Evolutionary conservation across 2,329 filamentous ascomycete species (phyloP), one percentile per base, ranked within the genome.

Genomic region (Dothistroma pini): DNA sequence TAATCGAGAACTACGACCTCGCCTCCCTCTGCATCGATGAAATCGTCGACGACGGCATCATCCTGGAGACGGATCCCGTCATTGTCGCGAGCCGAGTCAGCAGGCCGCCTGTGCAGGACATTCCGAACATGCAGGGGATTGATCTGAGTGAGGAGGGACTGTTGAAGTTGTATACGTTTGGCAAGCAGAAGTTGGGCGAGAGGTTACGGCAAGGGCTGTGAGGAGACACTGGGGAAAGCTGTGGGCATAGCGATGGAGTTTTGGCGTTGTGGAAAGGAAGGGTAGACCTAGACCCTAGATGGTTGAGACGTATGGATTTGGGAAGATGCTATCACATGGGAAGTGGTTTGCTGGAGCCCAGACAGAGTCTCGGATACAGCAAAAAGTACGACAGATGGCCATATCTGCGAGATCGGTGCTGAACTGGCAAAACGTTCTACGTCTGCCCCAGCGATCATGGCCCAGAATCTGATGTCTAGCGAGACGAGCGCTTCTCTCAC

Each of bases 1-100:
- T 97, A 68, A 89, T 97, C 73, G 95, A 99, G 79, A 97, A 97
- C 84, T 99, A 97, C 82, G 95, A 97, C 77, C 85, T 97, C 22
- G 90, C 97, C 64, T 90, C 92, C 14, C 86, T 99, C 57, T 91
- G 93, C 50, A 90, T 99, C 66, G 95, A 99, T 77, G 95, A 99
- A 78, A 93, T 96, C 64, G 86, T 96, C 57, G 92, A 96, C 77
- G 92, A 96, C 73, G 95, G 95, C 63, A 96, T 97, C 74, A 93
- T 99, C 70, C 86, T 99, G 63, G 95, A 99, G 80, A 97, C 93
- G 0, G 95, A 99, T 75, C 93, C 95, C 0, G 93, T 95, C 66
- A 90, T 96, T 71, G 90, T 99, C 68, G 89, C 93, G 54, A 92
- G 92, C 75, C 84, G 95, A 69, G 95, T 97, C 71, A 96, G 91